Base-by-base conservation (phyloP, 2,329 filamentous ascomycete species). In the Sporothrix protearum region DNA sequence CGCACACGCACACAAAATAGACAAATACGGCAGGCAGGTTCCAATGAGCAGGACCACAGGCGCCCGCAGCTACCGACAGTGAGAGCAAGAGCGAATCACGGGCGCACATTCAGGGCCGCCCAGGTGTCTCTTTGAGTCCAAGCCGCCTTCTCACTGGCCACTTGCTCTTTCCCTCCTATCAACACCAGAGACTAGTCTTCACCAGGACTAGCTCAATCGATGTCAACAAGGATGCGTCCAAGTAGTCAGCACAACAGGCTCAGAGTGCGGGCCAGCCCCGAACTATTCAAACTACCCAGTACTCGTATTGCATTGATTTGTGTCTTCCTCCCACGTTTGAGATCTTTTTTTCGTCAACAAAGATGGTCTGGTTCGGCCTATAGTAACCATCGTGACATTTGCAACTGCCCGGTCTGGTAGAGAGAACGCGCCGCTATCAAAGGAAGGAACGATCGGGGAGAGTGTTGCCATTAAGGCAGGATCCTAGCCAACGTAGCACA, bases 161-260 rank as follows among this genome's bases (percentile, higher is more conserved):
- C 14, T 45, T 45, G 25, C 22, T 5, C 33, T 14, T 55, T 57
- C 66, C 47, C 28, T 28, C 64, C 64, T 36, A 39, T 53, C 66
- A 49, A 22, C 42, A 19, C 16, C 42, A 68, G 25, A 3, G 36
- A 22, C 67, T 57, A 59, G 36, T 45, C 67, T 30, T 2, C 8
- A 33, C 9, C 19, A 6, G 22, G 67, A 22, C 36, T 59, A 59
- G 67, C 8, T 2, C 36, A 33, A 7, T 8, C n/a, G 12, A 47
- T 69, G 22, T 30, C 19, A 10, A 57, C 66, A 53, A 39, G 64
- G 64, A 68, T 53, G 5, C 3, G 14, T 22, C 2, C 63, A 67
- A 36, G 64, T 51, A 67, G 36, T 45, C 59, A 64, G 59, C 59
- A 42, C 59, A 12, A 64, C 59, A 63, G 5, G 59, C 30, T 12